Percentiles rank a stretch among this genome's conserved stretches.
Conservation (phyloP, 2,329 filamentous ascomycete species). For the Fusarium aywerte region DNA sequence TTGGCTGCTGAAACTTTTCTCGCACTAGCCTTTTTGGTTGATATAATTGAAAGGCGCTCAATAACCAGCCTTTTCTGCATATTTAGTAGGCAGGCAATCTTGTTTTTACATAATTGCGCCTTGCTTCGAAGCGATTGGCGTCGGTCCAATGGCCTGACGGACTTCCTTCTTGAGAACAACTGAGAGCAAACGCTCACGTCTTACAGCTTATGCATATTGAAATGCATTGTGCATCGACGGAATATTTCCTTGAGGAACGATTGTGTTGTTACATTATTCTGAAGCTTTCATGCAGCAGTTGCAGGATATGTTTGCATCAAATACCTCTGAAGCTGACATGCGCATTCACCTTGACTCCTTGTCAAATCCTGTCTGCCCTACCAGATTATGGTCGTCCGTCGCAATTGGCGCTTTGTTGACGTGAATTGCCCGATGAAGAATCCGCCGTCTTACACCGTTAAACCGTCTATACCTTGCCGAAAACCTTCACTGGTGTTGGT, state of each 20-base stretch:
- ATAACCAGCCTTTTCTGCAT: slow-evolving; percentile 25
- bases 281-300: slow-evolving; percentile 12
- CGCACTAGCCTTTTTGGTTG: slow-evolving; percentile 19
- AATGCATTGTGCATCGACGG: neutral
- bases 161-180: slow-evolving; percentile 10
- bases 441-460: slow-evolving; percentile 24
- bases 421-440: slow-evolving; percentile 2
- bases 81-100: neutral
- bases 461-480: slow-evolving; percentile 6
- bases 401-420: slow-evolving; percentile 11
- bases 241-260: slow-evolving; percentile 2
- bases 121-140: slow-evolving; percentile 19
- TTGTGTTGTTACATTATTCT: slow-evolving; percentile 17
- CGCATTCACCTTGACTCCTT: slow-evolving; percentile 11
- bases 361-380: slow-evolving; percentile 1
- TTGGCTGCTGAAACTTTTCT: slow-evolving; percentile 18
- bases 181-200: slow-evolving; percentile 22
- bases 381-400: slow-evolving; percentile 3
- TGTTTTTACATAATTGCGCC: slow-evolving; percentile 11
- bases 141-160: neutral
- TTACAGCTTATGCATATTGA: slow-evolving; percentile 28
- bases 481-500: slow-evolving; percentile 7
- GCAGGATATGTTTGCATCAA: slow-evolving; percentile 8
- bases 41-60: slow-evolving; percentile 13
- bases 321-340: slow-evolving; percentile 23